phyloP scores from a whole-genome alignment of 23 red algal genomes.

The Gracilariopsis chorda region DNA sequence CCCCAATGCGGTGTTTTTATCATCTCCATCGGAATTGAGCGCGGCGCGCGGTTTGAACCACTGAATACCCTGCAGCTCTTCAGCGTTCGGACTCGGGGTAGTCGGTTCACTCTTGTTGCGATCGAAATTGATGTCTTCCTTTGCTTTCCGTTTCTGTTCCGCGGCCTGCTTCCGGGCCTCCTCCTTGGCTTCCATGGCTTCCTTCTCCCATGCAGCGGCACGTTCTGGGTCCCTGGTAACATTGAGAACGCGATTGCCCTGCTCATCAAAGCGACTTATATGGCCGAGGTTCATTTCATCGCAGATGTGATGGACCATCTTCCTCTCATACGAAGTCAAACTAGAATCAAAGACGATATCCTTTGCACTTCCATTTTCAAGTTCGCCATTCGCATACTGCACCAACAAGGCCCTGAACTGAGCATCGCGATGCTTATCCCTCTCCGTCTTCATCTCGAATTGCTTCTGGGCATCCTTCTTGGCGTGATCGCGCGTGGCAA shows the following conservation, averaged over 20 bases:
- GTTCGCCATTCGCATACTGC: background rate
- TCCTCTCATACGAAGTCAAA: conserved; percentile 52
- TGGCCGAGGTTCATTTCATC: conserved; percentile 49
- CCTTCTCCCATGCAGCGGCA: conserved; percentile 37
- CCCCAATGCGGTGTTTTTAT: background rate
- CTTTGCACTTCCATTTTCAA: background rate
- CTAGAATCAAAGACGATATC: conserved; percentile 56
- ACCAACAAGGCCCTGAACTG: conserved; percentile 15
- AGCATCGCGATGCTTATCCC: conserved; percentile 20
- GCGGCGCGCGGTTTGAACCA: conserved; percentile 54
- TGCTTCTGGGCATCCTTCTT: conserved; percentile 17
- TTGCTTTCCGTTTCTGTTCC: background rate
- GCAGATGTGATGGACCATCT: conserved; percentile 39
- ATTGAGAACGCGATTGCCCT: conserved; percentile 18
- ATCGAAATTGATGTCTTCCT: background rate
- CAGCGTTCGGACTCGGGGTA: background rate
- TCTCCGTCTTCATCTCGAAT: conserved; percentile 21
- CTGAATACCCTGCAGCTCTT: conserved; percentile 32
- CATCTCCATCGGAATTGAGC: background rate
- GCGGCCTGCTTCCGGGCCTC: background rate
- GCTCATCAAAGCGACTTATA: conserved; percentile 32
- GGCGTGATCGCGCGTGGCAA: conserved; percentile 28
- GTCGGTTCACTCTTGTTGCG: background rate
- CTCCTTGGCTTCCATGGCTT: background rate
- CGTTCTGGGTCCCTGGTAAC: conserved; percentile 52